Evolutionary conservation across 2,329 filamentous ascomycete genomes (phyloP), one percentile per base, ranked within the genome.

Genomic region (Rhinocladiella similis): DNA sequence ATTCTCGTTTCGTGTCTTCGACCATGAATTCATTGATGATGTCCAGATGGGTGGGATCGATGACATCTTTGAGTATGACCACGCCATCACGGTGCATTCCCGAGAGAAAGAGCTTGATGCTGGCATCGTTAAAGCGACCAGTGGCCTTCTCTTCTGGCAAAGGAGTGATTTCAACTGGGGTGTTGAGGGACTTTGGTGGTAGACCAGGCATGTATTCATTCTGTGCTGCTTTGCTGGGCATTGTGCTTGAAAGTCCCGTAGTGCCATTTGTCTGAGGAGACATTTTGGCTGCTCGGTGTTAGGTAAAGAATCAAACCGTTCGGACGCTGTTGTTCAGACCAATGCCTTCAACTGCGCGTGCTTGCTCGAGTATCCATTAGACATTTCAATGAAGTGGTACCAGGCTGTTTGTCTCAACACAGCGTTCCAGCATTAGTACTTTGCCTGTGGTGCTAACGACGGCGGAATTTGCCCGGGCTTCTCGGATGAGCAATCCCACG

Each of bases 1-100:
- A 59, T 9, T 60, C 57, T 1, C 45, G 54, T n/a, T 56, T 47
- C 16, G 66, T 50, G 3, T 71, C 71, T 63, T 74, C 70, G n/a
- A 25, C 41, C 25, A 47, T 33, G 14, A 60, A 42, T 2, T 29
- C 46, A 3, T 70, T 67, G 3, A 74, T 65, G 9, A 59, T 61
- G 57, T 70, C 64, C 13, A 72, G 63, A 54, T 70, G 69, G 5
- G 50, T 35, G 1, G 63, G 52, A 22, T 67, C 50, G 39, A 74
- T 61, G 46, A 68, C 70, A 54, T 74, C 73, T 22, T 69, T 57
- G 41, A 74, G 64, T 13, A 73, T 62, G 45, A 74, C 63, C 6
- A 74, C 65, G 19, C 72, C 69, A 52, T 71, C 70, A 19, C 61
- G 57, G 50, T 73, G 70, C 54, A 56, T 52, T 6, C 54, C 54